A percentile compares a stretch with the other conserved stretches of the same genome.
phyloP scores from a whole-genome alignment of 1,284 basidiomycete species.

The Naganishia sp. region DNA sequence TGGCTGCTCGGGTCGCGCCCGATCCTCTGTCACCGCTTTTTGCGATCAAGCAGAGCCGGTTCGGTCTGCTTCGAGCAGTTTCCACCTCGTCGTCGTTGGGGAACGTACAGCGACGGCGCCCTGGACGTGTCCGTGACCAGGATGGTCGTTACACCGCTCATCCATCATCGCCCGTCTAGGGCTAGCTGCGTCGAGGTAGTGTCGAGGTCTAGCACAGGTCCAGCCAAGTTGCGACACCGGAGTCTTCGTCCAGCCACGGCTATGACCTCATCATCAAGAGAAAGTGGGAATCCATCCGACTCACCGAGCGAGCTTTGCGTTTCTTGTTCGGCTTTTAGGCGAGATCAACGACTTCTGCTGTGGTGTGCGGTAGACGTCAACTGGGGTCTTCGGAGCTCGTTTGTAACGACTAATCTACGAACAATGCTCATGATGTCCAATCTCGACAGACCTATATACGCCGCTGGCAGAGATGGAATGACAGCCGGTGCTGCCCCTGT shows the following conservation, averaged over 20 bases:
- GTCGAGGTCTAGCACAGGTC: too few species aligned
- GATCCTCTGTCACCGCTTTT: background rate
- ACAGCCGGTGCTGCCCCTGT: too few species aligned
- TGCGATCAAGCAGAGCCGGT: background rate
- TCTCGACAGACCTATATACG: too few species aligned
- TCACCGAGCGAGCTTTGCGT: conserved; percentile 7
- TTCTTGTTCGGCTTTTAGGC: conserved; percentile 11
- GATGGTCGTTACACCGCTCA: too few species aligned
- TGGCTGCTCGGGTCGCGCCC: conserved; percentile 22
- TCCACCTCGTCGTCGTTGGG: background rate
- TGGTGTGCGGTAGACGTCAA: conserved; percentile 8
- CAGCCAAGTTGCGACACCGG: background rate
- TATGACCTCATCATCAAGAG: conserved; percentile 9
- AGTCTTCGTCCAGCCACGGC: background rate
- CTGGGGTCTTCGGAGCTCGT: background rate
- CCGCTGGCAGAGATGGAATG: too few species aligned
- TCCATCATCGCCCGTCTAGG: too few species aligned
- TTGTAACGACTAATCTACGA: too few species aligned
- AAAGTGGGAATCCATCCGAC: background rate
- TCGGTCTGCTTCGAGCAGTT: conserved; percentile 22
- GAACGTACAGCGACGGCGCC: too few species aligned
- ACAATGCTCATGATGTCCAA: too few species aligned
- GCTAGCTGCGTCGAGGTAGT: too few species aligned
- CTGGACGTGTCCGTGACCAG: too few species aligned
- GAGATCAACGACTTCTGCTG: background rate